Conservation (phyloP, 2,329 filamentous ascomycete genomes). For the Penicillium crustosum region DNA sequence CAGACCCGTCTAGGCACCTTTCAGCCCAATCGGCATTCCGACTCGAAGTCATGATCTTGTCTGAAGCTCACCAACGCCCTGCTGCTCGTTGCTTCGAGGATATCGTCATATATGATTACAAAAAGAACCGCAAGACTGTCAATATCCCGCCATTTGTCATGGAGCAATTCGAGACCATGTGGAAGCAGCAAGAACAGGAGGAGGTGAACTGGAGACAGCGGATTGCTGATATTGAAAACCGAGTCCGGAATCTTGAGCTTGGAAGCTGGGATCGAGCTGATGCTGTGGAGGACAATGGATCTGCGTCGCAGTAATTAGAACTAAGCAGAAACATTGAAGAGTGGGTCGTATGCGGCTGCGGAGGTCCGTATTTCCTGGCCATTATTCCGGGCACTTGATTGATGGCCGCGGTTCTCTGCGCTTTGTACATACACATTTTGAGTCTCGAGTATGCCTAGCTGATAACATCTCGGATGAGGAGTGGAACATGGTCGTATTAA, state of each 20-base stretch:
- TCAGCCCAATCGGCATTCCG: conserved; percentile 36
- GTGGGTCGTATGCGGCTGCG: not conserved
- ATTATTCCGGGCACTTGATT: not conserved
- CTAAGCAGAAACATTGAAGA: not conserved
- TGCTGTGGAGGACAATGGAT: conserved; percentile 69
- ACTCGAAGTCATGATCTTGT: conserved; percentile 66
- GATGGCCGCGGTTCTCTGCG: not conserved
- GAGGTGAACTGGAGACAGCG: conserved; percentile 53
- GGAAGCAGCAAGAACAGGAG: conserved; percentile 61
- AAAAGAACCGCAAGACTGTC: conserved; percentile 53
- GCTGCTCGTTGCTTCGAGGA: conserved; percentile 77
- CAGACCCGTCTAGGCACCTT: conserved; percentile 46
- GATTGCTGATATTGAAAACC: conserved; percentile 58
- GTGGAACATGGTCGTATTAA: not conserved
- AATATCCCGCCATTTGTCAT: conserved; percentile 61
- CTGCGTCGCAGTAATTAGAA: conserved; percentile 25
- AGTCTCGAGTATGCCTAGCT: not conserved
- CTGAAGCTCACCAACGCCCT: conserved; percentile 69
- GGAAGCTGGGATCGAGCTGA: conserved; percentile 71
- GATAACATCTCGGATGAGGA: no score
- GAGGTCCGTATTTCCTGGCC: not conserved
- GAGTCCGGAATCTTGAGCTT: conserved; percentile 64
- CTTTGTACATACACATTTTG: conserved; percentile 1
- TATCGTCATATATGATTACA: conserved; percentile 76
- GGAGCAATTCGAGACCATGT: conserved; percentile 59